Evolutionary conservation across 192 early-diverging fungal species (phyloP), one percentile per base, ranked within the genome.

Genomic region (Coemansia sp.): DNA sequence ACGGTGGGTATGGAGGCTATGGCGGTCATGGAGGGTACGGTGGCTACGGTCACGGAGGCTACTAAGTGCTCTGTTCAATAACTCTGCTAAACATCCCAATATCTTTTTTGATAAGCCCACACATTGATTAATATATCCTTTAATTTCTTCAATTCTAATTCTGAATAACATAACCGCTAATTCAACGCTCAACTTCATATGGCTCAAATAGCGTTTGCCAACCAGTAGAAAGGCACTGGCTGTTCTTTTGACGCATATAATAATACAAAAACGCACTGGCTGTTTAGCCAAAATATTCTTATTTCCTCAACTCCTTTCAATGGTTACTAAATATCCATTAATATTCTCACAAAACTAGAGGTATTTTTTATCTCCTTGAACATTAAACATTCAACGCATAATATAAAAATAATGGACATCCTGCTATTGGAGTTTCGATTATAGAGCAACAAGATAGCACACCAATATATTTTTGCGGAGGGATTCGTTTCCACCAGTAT

Each of bases 41-140:
- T 15, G 56, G 61, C 2, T 64, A 64, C 26, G 31, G 29, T 59
- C 42, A 43, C 13, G 61, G 68, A 43, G 61, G 61, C 23, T 70
- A 64, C 30, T 64, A 58, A 70, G 2, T 35, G 12, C 4, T 2
- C 40, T 42, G 40, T 4, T 42, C 40, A 42, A 42, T 13, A 2
- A 34, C 34, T 8, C 8, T 13, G 40, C 40, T 13, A 16, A 42
- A 2, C 7, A 7, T 16, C 40, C 21, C 25, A 30, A n/a, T 28
- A 26, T 3, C 4, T 37, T 16, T n/a, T 5, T 34, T 12, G 37
- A 26, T 42, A 42, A 26, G 34, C 20, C 15, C 18, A 43, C 40
- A 0, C 40, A 18, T 16, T 43, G 18, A 43, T 43, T 13, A 3
- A 18, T 43, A 35, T 18, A 18, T 13, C 5, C 13, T 18, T 43